Conservation (phyloP, 768 basidiomycete genomes). For the Candolleomyces aberdarensis region DNA sequence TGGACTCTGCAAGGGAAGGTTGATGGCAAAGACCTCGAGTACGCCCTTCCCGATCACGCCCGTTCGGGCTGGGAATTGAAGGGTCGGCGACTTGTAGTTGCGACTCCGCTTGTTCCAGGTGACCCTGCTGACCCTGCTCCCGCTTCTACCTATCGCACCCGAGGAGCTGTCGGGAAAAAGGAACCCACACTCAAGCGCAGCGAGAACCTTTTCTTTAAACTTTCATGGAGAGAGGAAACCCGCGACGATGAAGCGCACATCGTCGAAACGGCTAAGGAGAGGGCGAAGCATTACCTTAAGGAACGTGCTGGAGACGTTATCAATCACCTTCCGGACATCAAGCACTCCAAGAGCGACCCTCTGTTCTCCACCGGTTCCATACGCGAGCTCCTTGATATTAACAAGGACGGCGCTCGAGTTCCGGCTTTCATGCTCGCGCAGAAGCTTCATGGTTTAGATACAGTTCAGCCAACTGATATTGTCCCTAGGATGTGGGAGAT, state of each 20-base stretch:
- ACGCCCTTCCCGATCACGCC: neutral
- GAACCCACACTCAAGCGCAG: no score
- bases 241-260: constrained; percentile 1
- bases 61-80: neutral
- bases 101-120: neutral
- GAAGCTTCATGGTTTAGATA: neutral
- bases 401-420: neutral
- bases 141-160: no score
- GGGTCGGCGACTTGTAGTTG: neutral
- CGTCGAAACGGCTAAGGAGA: neutral
- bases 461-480: neutral
- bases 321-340: constrained; percentile 4
- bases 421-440: neutral
- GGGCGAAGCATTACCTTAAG: neutral
- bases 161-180: no score
- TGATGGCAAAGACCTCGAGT: neutral
- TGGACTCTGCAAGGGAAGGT: neutral
- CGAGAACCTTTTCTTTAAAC: constrained; percentile 5
- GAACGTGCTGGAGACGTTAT: neutral
- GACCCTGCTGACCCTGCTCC: neutral
- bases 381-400: neutral
- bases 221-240: constrained; percentile 10
- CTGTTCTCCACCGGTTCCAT: constrained; percentile 1
- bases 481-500: neutral
- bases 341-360: neutral